A percentile compares a stretch with the other conserved stretches of the same genome.
Conservation (phyloP, 768 basidiomycete species). For the Hydnomerulius pinastri region DNA sequence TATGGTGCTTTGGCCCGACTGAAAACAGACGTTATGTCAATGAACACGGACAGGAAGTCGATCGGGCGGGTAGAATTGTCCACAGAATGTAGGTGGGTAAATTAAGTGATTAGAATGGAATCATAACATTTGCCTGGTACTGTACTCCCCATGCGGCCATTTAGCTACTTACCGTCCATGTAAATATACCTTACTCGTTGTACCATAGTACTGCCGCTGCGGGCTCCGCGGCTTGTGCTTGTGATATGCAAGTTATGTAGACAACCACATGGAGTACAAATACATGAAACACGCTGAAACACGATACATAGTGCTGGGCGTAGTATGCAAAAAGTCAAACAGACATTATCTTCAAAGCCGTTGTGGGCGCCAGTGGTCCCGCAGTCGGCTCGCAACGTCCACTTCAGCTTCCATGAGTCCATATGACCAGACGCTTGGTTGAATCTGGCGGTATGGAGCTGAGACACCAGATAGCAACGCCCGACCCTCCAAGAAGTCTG, state of each 20-base stretch:
- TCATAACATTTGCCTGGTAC: neutral
- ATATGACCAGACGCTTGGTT: conserved; percentile 11
- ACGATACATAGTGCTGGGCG: neutral
- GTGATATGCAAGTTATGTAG: neutral
- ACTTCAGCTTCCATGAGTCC: conserved; percentile 51
- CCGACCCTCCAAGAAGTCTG: conserved; percentile 53
- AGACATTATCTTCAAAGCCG: conserved; percentile 39
- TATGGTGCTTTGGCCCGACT: conserved; percentile 21
- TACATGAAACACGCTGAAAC: neutral
- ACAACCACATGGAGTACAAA: neutral
- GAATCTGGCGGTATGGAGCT: conserved; percentile 5
- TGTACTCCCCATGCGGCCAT: neutral
- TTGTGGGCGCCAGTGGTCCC: conserved; percentile 68
- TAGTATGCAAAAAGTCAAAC: no score
- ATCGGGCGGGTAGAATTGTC: conserved; percentile 24
- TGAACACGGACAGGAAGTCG: conserved; percentile 29
- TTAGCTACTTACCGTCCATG: conserved; percentile 1
- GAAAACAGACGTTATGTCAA: conserved; percentile 22
- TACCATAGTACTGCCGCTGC: neutral
- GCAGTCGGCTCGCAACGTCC: conserved; percentile 59
- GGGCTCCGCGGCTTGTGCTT: neutral
- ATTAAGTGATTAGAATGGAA: neutral
- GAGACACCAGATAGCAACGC: conserved; percentile 47
- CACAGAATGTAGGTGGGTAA: conserved; percentile 22
- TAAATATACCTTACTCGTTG: conserved; percentile 1